Base-by-base conservation (phyloP, 495 filamentous ascomycete species). In the Saxophila tyrrhenica region DNA sequence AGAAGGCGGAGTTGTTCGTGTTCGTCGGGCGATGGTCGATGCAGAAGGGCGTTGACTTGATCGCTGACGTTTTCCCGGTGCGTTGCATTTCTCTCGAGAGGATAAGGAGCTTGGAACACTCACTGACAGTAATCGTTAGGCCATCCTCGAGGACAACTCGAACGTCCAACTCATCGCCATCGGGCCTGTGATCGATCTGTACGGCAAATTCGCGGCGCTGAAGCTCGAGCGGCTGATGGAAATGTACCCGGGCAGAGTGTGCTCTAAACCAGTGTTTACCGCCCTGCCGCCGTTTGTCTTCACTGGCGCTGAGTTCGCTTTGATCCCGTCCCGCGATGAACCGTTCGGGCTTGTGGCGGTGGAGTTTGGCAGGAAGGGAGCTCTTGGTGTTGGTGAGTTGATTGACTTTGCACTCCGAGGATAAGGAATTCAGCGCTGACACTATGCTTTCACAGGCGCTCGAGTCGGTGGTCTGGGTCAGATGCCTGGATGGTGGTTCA, bases 321-420 rank as follows among this genome's bases (percentile, higher is more conserved):
- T 89, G 29, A 88, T 89, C 52, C 85, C 85, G 5, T 86, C 82
- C 17, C 79, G 85, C 54, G 85, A 89, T 57, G 85, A 89, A 64
- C 85, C 85, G 0, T 89, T 89, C 58, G 85, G 85, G 25, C 68
- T 89, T n/a, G 85, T 88, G 2, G 85, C 85, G 25, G 85, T 89
- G 43, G 85, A 89, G 62, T 89, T 88, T 59, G 85, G 85, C 23
- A 74, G 85, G 22, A 87, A 88, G 64, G 85, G 85, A 41, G 85
- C 85, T 15, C 72, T 89, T 16, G 84, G 85, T 49, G 82, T 89
- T 50, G 85, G 85, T 20, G 29, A 35, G 29, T 13, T n/a, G n/a
- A n/a, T n/a, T n/a, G n/a, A n/a, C 29, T 35, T 35, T 13, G 13
- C 7, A 35, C 13, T 35, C 29, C 29, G 7, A 7, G 29, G 7